Conservation (phyloP, 2,329 filamentous ascomycete species). For the Claviceps arundinis region DNA sequence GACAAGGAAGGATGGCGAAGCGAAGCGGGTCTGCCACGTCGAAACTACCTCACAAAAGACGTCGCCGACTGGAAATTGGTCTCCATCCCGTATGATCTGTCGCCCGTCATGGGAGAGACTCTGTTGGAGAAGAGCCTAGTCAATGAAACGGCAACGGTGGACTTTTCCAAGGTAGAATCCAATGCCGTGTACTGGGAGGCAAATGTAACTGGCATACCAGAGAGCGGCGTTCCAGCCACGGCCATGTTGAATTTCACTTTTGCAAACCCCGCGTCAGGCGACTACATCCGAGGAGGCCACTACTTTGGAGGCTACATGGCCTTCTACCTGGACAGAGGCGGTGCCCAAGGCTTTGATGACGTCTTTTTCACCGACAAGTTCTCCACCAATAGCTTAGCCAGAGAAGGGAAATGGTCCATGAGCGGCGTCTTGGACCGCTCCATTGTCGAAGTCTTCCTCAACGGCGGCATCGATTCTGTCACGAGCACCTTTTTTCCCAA, state of each 20-base stretch:
- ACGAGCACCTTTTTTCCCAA: constrained; percentile 19
- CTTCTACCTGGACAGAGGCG: constrained; percentile 18
- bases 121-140: constrained; percentile 31
- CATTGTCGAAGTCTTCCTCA: constrained; percentile 21
- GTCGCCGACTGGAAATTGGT: constrained; percentile 38
- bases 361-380: constrained; percentile 21
- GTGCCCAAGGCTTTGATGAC: constrained; percentile 15
- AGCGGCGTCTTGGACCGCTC: constrained; percentile 23
- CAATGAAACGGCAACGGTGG: constrained; percentile 33
- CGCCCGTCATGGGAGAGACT: constrained; percentile 29
- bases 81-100: constrained; percentile 34
- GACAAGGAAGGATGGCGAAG: constrained; percentile 19
- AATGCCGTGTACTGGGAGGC: constrained; percentile 41
- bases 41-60: constrained; percentile 37
- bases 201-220: constrained; percentile 30
- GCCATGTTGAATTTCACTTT: constrained; percentile 19
- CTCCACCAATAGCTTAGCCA: constrained; percentile 10
- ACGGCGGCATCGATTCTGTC: constrained; percentile 19
- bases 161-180: constrained; percentile 36
- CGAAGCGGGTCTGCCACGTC: constrained; percentile 26
- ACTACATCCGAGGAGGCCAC: constrained; percentile 15
- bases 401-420: constrained; percentile 14
- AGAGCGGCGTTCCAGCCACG: constrained; percentile 6
- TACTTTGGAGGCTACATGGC: constrained; percentile 14
- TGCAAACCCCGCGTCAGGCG: constrained; percentile 12